Evolutionary conservation across 1,139 yeast species (phyloP).

Genomic region (Sugiyamaella sp.): DNA sequence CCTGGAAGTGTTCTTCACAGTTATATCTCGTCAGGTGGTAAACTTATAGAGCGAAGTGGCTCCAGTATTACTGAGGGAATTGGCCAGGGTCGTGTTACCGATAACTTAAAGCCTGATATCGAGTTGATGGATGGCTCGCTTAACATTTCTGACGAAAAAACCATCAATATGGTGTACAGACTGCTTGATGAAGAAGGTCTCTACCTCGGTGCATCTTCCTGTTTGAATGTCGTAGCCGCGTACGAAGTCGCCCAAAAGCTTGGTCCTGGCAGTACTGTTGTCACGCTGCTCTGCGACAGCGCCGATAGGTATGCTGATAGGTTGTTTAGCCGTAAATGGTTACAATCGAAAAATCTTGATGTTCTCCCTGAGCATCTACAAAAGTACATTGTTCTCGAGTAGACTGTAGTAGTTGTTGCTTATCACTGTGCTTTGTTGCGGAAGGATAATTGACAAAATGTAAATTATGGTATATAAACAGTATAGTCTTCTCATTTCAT

Average conservation of each 20-base stretch:
- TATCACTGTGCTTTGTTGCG: neutral
- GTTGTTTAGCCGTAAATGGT: conserved; percentile 76
- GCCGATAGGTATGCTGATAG: conserved; percentile 88
- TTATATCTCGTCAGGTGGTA: conserved; percentile 68
- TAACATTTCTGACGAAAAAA: conserved; percentile 69
- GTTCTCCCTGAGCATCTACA: conserved; percentile 69
- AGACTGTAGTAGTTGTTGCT: too few species aligned
- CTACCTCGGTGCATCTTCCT: conserved; percentile 87
- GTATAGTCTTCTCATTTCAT: too few species aligned
- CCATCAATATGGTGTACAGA: conserved; percentile 79
- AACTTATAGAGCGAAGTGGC: conserved; percentile 65
- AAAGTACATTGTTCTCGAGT: conserved; percentile 59
- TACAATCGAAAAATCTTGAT: conserved; percentile 66
- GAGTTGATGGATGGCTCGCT: conserved; percentile 75
- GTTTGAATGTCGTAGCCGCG: conserved; percentile 83
- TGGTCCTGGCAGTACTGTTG: conserved; percentile 82
- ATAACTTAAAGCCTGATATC: conserved; percentile 72
- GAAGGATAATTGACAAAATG: neutral
- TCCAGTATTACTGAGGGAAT: conserved; percentile 92
- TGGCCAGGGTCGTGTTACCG: conserved; percentile 93
- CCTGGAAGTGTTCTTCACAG: conserved; percentile 88
- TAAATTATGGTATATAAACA: too few species aligned
- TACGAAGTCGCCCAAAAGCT: conserved; percentile 68
- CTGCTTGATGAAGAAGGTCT: conserved; percentile 88
- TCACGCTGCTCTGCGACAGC: conserved; percentile 82